Base-by-base conservation (phyloP, 2,329 filamentous ascomycete genomes). In the Fusarium tuaranense region DNA sequence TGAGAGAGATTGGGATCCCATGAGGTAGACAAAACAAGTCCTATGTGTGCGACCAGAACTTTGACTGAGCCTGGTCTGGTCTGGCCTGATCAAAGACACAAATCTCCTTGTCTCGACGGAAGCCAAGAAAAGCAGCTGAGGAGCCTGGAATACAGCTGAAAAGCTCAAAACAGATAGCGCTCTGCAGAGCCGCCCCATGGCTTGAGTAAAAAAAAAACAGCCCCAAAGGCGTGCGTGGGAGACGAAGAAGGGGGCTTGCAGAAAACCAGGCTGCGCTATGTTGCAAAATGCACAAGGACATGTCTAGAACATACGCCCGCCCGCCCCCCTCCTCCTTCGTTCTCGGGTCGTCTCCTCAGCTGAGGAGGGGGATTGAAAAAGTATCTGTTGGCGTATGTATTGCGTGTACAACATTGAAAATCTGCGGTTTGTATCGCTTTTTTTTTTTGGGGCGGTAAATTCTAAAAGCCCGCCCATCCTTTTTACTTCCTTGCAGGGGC, bases 81-180 rank as follows among this genome's bases (percentile, higher is more conserved):
- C 20, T 46, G 41, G 10, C 48, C 25, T 30, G 48, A 53, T 32
- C 18, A 53, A 53, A 53, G 48, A 53, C 48, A 32, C 48, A 32
- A 53, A 53, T 48, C 59, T 48, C 59, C 59, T 62, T 44, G 20
- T n/a, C 27, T 12, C 25, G n/a, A 62, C 59, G 59, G 59, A 62
- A 62, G 59, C 59, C 32, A 44, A 62, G 44, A 48, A 27, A 34
- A 13, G 25, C 25, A 53, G 48, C 48, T 30, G 48, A 53, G 25
- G 48, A 30, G 25, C 16, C 48, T 53, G 48, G 27, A 32, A 53
- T 34, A 32, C 10, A 53, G 48, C 48, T 53, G 48, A 53, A 53
- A 53, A 20, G 27, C 27, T 53, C 48, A 32, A 53, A 53, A 53
- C 34, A 58, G 53, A 58, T 58, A 58, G 53, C 53, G 34, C 20